These are phyloP conservation scores for Paecilomyces sp. DNA, from an alignment of 2,329 filamentous ascomycete species.

Conservation along the genomic window DNA sequence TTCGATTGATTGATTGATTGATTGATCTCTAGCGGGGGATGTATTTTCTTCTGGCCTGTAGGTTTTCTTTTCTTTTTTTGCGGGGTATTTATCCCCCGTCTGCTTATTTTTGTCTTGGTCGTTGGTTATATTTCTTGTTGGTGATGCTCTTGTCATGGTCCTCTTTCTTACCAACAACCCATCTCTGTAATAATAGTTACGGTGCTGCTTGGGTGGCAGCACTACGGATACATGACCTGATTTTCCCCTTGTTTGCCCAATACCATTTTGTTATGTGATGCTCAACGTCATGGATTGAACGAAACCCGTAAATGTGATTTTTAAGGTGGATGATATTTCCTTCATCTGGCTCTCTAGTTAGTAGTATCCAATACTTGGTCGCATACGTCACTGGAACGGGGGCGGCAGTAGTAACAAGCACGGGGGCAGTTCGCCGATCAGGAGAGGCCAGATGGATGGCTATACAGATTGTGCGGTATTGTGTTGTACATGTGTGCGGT, in stretches of 20 bases:
- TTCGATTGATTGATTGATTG: background rate
- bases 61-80: background rate
- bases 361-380: background rate
- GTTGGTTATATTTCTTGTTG: background rate
- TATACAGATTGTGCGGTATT: too few relatives aligned
- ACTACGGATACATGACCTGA: background rate
- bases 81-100: background rate
- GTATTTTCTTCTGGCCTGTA: background rate
- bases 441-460: background rate
- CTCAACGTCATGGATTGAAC: background rate
- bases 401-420: background rate
- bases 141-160: background rate
- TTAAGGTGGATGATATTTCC: background rate
- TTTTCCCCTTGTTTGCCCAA: background rate
- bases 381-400: background rate
- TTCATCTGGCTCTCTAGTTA: background rate
- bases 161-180: background rate
- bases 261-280: background rate
- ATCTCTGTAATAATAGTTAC: constrained; percentile 2
- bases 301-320: too few relatives aligned
- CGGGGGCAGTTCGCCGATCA: background rate
- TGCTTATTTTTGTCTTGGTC: background rate
- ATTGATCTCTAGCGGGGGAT: background rate
- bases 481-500: too few relatives aligned
- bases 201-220: background rate